Evolutionary conservation across 306 rosid genomes (phyloP).

Genomic region (Cucurbita maxima): DNA sequence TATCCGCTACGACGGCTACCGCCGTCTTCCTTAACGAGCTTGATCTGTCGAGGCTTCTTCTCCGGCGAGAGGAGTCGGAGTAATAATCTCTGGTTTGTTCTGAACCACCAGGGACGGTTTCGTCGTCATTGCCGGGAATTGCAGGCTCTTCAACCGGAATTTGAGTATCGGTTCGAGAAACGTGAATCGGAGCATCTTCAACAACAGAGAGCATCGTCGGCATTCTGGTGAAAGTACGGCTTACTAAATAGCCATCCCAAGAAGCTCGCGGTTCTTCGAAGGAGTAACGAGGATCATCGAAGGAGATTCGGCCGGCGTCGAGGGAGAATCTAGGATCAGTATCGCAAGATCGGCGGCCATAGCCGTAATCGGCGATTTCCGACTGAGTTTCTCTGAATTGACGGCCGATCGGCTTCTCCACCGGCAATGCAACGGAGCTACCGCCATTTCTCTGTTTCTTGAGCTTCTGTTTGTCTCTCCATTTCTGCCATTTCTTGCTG

Average conservation of each 20-base stretch:
- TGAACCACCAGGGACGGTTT: constrained; percentile 59
- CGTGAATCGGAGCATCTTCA: constrained; percentile 79
- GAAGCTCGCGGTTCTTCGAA: constrained; percentile 95
- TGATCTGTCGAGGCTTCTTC: constrained; percentile 86
- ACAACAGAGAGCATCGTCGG: constrained; percentile 89
- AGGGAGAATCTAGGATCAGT: constrained; percentile 95
- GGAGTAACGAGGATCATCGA: constrained; percentile 80
- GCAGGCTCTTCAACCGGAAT: constrained; percentile 70
- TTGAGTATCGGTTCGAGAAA: constrained; percentile 49
- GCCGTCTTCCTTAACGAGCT: constrained; percentile 82
- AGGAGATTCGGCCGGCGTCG: constrained; percentile 58
- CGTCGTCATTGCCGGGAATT: constrained; percentile 35
- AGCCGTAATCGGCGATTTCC: constrained; percentile 95
- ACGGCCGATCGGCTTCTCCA: constrained; percentile 82
- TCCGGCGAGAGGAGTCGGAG: constrained; percentile 60
- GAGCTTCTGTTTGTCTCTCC: constrained; percentile 94
- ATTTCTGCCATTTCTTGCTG: constrained; percentile 91
- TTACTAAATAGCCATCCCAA: constrained; percentile 81
- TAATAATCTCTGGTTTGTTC: constrained; percentile 75
- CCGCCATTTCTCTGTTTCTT: constrained; percentile 71
- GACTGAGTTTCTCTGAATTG: constrained; percentile 97
- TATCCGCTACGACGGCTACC: constrained; percentile 87
- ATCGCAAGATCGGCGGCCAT: constrained; percentile 92
- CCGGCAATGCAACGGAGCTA: constrained; percentile 66
- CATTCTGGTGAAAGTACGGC: constrained; percentile 56